phyloP scores from a whole-genome alignment of 1,284 basidiomycete genomes.

The Trichosporon sp. region DNA sequence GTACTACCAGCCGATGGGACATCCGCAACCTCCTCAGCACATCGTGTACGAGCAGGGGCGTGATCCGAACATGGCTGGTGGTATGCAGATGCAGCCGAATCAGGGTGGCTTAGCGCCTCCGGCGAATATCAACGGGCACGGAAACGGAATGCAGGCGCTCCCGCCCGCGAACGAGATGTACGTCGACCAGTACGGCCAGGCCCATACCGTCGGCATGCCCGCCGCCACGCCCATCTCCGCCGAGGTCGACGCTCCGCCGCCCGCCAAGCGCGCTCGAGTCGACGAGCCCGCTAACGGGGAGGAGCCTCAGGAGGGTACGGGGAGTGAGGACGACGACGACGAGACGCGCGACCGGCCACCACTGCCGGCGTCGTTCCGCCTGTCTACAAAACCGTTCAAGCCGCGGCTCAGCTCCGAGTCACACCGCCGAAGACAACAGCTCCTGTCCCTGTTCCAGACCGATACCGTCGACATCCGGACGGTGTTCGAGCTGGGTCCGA shows the following conservation, averaged over 20 bases:
- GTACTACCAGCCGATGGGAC: conserved; percentile 20
- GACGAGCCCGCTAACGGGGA: conserved; percentile 7
- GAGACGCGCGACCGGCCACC: conserved; percentile 28
- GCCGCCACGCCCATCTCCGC: conserved; percentile 16
- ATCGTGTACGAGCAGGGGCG: conserved; percentile 9
- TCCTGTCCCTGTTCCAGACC: conserved; percentile 33
- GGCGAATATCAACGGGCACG: conserved; percentile 35
- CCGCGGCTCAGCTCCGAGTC: conserved; percentile 55
- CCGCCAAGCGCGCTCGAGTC: conserved; percentile 22
- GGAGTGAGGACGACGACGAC: conserved; percentile 31
- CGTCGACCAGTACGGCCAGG: conserved; percentile 42
- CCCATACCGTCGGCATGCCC: conserved; percentile 23
- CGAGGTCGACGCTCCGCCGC: conserved; percentile 15
- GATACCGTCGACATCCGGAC: conserved; percentile 28
- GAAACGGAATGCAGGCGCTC: conserved; percentile 20
- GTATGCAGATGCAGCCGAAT: conserved; percentile 1
- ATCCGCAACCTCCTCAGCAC: conserved; percentile 11
- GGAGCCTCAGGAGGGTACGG: conserved; percentile 19
- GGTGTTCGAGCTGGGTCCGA: conserved; percentile 22
- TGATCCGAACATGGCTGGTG: conserved; percentile 10
- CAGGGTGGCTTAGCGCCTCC: conserved; percentile 26
- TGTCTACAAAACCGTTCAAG: conserved; percentile 62
- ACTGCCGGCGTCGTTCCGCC: conserved; percentile 53
- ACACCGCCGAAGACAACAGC: conserved; percentile 42
- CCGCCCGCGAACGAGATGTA: conserved; percentile 36